Evolutionary conservation across 306 rosid species (phyloP).

Genomic region (Senna siamea): DNA sequence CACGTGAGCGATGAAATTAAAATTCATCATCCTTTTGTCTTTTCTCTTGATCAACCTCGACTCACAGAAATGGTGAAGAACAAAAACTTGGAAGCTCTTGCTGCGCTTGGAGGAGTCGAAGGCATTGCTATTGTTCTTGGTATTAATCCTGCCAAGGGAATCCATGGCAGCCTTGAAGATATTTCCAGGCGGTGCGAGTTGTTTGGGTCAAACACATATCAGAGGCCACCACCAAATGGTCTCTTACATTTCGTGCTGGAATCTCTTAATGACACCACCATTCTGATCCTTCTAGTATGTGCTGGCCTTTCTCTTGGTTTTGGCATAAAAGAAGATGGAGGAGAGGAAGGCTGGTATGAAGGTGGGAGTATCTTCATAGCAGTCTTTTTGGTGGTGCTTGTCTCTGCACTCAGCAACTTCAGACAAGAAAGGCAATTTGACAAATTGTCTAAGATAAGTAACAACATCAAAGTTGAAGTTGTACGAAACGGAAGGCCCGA

Average conservation of each 20-base stretch:
- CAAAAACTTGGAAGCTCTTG: slow-evolving; percentile 41
- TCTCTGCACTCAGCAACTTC: background rate
- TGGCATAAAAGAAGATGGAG: slow-evolving; percentile 7
- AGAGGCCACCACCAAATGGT: background rate
- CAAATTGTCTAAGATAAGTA: background rate
- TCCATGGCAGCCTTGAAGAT: slow-evolving; percentile 42
- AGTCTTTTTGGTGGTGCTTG: background rate
- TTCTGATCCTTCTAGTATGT: background rate
- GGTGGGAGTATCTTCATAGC: slow-evolving; percentile 19
- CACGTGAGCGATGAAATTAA: slow-evolving; percentile 8
- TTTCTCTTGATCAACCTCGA: slow-evolving; percentile 36
- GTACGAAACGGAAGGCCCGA: background rate
- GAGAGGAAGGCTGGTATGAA: slow-evolving; percentile 14
- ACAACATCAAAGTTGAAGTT: background rate
- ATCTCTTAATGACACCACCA: slow-evolving; percentile 3
- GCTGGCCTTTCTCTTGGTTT: slow-evolving; percentile 14
- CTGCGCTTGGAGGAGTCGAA: slow-evolving; percentile 49
- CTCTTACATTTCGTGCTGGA: background rate
- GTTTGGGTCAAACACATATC: slow-evolving; percentile 56
- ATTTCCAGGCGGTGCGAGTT: slow-evolving; percentile 37
- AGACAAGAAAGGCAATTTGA: background rate
- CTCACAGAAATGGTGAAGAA: slow-evolving; percentile 58
- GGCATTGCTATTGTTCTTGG: slow-evolving; percentile 50
- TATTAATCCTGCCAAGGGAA: slow-evolving; percentile 53
- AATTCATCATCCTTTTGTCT: background rate